Conservation (phyloP, 192 early-diverging fungal species). For the Gonapodya prolifera region DNA sequence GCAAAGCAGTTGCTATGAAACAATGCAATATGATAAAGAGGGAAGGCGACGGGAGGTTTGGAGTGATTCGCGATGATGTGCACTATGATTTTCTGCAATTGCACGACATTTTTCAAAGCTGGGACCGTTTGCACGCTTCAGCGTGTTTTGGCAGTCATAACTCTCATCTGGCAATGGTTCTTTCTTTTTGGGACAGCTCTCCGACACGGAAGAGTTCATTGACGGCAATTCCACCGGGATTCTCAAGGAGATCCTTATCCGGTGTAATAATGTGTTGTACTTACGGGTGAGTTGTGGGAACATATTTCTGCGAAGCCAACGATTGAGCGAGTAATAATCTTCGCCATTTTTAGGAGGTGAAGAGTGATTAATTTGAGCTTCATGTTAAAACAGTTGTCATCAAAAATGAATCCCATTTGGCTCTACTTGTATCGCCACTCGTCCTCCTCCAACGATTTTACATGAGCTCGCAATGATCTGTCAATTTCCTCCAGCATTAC, state of each 20-base stretch:
- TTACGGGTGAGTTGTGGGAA: background rate
- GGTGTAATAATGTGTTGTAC: slow-evolving; percentile 20
- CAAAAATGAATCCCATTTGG: background rate
- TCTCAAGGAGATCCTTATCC: slow-evolving; percentile 85
- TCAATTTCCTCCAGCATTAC: background rate
- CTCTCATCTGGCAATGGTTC: slow-evolving; percentile 6
- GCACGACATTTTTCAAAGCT: slow-evolving; percentile 11
- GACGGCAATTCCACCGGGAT: slow-evolving; percentile 80
- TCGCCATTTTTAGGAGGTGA: background rate
- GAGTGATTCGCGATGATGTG: background rate
- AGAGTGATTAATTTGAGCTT: background rate
- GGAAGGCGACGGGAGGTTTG: too few species aligned
- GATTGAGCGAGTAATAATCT: background rate
- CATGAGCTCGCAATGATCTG: background rate
- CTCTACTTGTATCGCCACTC: background rate
- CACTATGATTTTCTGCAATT: slow-evolving; percentile 1
- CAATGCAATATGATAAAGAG: too few species aligned
- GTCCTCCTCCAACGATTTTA: background rate
- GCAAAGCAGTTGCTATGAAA: background rate
- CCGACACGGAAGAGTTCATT: slow-evolving; percentile 88
- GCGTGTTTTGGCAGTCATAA: slow-evolving; percentile 1
- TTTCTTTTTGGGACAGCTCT: slow-evolving; percentile 41
- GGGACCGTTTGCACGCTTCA: slow-evolving; percentile 8
- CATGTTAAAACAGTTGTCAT: background rate
- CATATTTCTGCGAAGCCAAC: background rate